phyloP scores from a whole-genome alignment of 495 filamentous ascomycete species.

The Penicillium turbatum region DNA sequence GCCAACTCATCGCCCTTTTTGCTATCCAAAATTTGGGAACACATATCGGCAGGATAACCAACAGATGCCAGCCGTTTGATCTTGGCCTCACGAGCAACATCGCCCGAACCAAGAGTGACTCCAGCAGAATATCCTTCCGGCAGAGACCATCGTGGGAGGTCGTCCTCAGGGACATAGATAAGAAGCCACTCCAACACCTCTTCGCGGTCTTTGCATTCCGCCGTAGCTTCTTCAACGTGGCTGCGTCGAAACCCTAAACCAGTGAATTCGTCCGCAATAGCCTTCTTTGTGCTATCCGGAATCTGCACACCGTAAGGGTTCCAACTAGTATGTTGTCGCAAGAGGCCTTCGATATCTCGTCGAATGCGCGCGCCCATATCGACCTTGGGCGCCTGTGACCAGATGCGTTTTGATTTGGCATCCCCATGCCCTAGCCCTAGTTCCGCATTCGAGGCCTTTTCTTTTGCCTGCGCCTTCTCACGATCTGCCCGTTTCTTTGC shows the following conservation, averaged over 20 bases:
- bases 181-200: constrained; percentile 91
- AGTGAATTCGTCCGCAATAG: constrained; percentile 68
- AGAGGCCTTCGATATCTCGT: constrained; percentile 68
- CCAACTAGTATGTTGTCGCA: constrained; percentile 77
- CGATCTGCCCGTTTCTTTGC: constrained; percentile 67
- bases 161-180: constrained; percentile 94
- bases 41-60: constrained; percentile 82
- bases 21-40: constrained; percentile 65
- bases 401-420: constrained; percentile 56
- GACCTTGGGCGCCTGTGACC: constrained; percentile 81
- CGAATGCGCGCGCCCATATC: constrained; percentile 83
- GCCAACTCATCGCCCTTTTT: constrained; percentile 67
- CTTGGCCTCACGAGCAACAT: constrained; percentile 71
- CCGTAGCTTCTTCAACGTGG: constrained; percentile 83
- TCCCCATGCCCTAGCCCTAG: constrained; percentile 34
- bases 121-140: constrained; percentile 88
- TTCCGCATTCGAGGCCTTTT: constrained; percentile 48
- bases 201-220: constrained; percentile 85
- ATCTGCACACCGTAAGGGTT: constrained; percentile 72
- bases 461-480: constrained; percentile 59
- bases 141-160: constrained; percentile 82
- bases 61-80: constrained; percentile 76
- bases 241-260: constrained; percentile 76
- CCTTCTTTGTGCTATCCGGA: constrained; percentile 47
- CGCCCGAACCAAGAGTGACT: constrained; percentile 72